Conservation (phyloP, 192 early-diverging fungal species). For the Linnemannia hyalina region DNA sequence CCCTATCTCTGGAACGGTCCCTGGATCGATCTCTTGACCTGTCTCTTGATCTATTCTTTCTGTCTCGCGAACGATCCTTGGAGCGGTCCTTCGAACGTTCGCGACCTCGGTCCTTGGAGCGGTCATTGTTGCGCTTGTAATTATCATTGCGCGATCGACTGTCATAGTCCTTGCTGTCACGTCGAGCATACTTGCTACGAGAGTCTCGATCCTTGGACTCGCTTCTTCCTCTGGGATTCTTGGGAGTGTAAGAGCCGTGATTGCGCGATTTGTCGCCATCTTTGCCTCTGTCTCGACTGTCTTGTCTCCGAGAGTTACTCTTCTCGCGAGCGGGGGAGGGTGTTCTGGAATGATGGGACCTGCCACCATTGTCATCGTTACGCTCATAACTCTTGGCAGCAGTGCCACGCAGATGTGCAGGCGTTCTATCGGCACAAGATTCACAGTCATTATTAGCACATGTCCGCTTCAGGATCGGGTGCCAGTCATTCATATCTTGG, state of each 20-base stretch:
- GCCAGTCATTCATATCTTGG: neutral
- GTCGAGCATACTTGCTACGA: neutral
- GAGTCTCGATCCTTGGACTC: constrained; percentile 17
- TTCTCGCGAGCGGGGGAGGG: neutral
- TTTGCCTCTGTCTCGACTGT: neutral
- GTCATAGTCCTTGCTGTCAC: constrained; percentile 5
- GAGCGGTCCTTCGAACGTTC: neutral
- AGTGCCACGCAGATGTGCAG: neutral
- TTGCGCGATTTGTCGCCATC: neutral
- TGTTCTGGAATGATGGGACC: neutral
- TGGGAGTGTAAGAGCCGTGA: neutral
- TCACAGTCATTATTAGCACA: neutral
- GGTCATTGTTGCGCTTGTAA: neutral
- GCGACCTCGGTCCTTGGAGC: neutral
- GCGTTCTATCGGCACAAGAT: neutral
- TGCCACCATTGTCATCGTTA: neutral
- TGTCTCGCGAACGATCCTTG: neutral
- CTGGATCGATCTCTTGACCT: neutral
- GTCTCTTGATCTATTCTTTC: neutral
- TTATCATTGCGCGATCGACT: constrained; percentile 4
- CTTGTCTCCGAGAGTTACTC: neutral
- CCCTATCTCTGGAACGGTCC: constrained; percentile 8
- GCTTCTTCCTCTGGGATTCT: neutral
- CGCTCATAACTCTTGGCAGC: constrained; percentile 1
- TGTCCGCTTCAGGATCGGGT: too few species aligned